Base-by-base conservation (phyloP, 1,284 basidiomycete genomes). In the Naganishia cerealis region DNA sequence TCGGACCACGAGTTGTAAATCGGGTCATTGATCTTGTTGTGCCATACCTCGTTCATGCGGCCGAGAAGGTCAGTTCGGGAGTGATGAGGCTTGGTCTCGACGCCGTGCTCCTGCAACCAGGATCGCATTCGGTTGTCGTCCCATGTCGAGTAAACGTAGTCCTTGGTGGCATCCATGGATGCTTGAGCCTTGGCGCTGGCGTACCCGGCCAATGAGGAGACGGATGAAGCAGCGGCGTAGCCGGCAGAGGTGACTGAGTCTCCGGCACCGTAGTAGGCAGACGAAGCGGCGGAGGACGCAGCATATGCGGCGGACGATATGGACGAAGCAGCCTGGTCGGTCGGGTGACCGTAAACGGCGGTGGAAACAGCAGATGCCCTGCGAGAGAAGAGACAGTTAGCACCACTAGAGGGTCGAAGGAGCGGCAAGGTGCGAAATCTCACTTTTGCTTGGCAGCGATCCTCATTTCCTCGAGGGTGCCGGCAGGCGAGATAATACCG, bases 91-190 rank as follows among this genome's bases (percentile, higher is more conserved):
- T 87, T 86, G 15, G 87, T 84, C 75, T 90, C 86, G 43, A 91
- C 80, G 40, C 88, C 88, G 75, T 90, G 87, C 53, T 88, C 83
- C 73, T 89, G 86, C 57, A 94, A 86, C 81, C 88, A 96, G 0
- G 78, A 72, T 56, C 86, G 83, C 55, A 91, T 80, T 70, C 85
- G 83, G 74, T 84, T 88, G 73, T 95, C 91, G 69, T 88, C 87
- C 94, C 94, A 95, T 1, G 88, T 86, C 0, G 90, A 91, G 78
- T 90, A 94, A 8, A 93, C 81, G 73, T 93, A 94, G 79, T 96
- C 92, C 77, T 87, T 90, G 39, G 87, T 80, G 71, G 90, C 86
- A 67, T 93, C 88, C 48, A 93, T 78, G 62, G 74, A 74, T 71
- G 75, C 75, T 36, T 71, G 66, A 21, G 83, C 82, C 50, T 83